A percentile compares a stretch with the other conserved stretches of the same genome.
Conservation (phyloP, 805 yeast species). For the Myxozyma udenii region DNA sequence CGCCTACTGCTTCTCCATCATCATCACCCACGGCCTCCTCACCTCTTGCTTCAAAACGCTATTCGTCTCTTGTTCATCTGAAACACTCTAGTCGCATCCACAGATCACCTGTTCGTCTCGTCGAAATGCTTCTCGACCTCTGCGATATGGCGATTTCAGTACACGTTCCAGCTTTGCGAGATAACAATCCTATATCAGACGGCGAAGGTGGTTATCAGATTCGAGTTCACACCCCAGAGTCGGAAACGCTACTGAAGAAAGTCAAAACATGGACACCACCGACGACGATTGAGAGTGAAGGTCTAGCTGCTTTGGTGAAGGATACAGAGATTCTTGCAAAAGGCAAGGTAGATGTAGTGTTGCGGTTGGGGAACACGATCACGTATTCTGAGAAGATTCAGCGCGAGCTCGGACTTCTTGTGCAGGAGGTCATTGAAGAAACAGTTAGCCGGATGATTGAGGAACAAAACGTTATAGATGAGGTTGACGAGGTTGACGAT, state of each 20-base stretch:
- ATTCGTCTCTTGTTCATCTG: slow-evolving; percentile 8
- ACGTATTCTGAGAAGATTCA: slow-evolving; percentile 74
- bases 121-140: slow-evolving; percentile 51
- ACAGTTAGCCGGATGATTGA: slow-evolving; percentile 57
- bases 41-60: not conserved
- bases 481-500: slow-evolving; percentile 12
- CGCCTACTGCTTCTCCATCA: slow-evolving; percentile 1
- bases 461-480: slow-evolving; percentile 27
- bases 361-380: slow-evolving; percentile 68
- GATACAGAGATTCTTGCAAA: slow-evolving; percentile 64
- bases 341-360: slow-evolving; percentile 65
- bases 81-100: slow-evolving; percentile 13
- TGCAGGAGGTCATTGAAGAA: slow-evolving; percentile 58
- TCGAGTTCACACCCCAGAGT: slow-evolving; percentile 35
- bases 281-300: slow-evolving; percentile 56
- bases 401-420: slow-evolving; percentile 70
- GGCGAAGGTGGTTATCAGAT: slow-evolving; percentile 39
- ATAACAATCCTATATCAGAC: slow-evolving; percentile 23
- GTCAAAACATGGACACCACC: slow-evolving; percentile 44
- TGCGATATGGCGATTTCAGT: slow-evolving; percentile 73
- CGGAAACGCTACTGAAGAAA: slow-evolving; percentile 38
- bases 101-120: slow-evolving; percentile 21
- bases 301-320: slow-evolving; percentile 56
- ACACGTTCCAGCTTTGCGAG: slow-evolving; percentile 63
- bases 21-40: slow-evolving; percentile 1